A percentile compares a stretch with the other conserved stretches of the same genome.
Evolutionary conservation across 164 flowering plant genomes (phyloP).

Genomic region (Cinnamomum micranthum): DNA sequence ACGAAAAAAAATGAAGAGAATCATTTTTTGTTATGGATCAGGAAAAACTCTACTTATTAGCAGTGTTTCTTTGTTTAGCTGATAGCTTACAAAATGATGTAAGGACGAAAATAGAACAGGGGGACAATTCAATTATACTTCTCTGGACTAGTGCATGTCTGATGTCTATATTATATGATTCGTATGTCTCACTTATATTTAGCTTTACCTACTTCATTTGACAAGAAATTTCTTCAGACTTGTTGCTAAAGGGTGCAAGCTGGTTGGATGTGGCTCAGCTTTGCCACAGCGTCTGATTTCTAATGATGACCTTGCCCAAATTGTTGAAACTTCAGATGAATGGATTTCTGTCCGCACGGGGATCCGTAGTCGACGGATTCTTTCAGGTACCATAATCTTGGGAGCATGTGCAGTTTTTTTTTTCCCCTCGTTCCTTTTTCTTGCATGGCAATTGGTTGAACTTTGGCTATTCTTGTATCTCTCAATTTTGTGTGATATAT

Average conservation of each 20-base stretch:
- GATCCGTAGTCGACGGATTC: constrained; percentile 73
- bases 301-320: constrained; percentile 75
- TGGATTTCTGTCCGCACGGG: constrained; percentile 95
- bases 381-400: constrained; percentile 51
- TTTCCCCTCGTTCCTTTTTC: neutral
- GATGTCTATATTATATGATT: neutral
- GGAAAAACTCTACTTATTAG: no score
- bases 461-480: neutral
- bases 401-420: neutral
- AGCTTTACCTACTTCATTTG: neutral
- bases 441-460: neutral
- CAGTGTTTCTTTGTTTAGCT: no score
- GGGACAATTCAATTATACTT: neutral
- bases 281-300: constrained; percentile 59
- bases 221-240: constrained; percentile 36
- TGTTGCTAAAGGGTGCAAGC: constrained; percentile 61
- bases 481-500: neutral
- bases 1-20: no score
- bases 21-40: no score
- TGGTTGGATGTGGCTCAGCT: constrained; percentile 90
- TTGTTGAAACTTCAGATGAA: constrained; percentile 82
- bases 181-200: neutral
- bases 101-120: no score
- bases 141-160: neutral
- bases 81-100: no score